Conservation (phyloP, 176 grass and related monocot genomes). For the Hsuehochloa calcarea region DNA sequence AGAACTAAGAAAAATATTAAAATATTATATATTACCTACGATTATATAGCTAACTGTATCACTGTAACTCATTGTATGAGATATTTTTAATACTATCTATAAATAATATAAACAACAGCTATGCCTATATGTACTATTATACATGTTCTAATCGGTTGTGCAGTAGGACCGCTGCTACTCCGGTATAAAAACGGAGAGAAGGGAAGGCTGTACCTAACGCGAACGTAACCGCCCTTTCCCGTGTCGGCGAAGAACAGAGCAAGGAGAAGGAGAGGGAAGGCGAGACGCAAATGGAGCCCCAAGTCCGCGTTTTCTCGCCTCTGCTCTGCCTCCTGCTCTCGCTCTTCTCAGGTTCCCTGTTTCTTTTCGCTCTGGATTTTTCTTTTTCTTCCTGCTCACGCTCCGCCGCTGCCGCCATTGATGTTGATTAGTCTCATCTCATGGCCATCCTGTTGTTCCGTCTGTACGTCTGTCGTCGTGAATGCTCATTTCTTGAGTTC, state of each 20-base stretch:
- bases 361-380: not conserved
- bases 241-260: not conserved
- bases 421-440: not conserved
- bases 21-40: too few species aligned
- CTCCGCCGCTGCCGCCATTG: constrained; percentile 23
- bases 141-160: too few species aligned
- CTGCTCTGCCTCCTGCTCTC: constrained; percentile 22
- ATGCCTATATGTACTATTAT: too few species aligned
- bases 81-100: too few species aligned
- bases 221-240: not conserved
- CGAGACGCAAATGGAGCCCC: constrained; percentile 22
- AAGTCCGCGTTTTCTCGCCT: constrained; percentile 20
- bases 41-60: too few species aligned
- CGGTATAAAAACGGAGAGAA: not conserved
- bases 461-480: not conserved
- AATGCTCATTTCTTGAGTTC: not conserved
- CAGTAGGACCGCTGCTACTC: too few species aligned
- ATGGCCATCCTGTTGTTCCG: not conserved
- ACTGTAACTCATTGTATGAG: too few species aligned
- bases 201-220: not conserved
- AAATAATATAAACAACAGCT: too few species aligned
- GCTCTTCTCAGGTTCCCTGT: constrained; percentile 41
- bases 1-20: too few species aligned
- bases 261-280: not conserved
- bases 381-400: not conserved